A percentile compares a stretch with the other conserved stretches of the same genome.
These are phyloP conservation scores for Heimioporus sp. DNA, from an alignment of 768 basidiomycete species.

Conservation along the genomic window DNA sequence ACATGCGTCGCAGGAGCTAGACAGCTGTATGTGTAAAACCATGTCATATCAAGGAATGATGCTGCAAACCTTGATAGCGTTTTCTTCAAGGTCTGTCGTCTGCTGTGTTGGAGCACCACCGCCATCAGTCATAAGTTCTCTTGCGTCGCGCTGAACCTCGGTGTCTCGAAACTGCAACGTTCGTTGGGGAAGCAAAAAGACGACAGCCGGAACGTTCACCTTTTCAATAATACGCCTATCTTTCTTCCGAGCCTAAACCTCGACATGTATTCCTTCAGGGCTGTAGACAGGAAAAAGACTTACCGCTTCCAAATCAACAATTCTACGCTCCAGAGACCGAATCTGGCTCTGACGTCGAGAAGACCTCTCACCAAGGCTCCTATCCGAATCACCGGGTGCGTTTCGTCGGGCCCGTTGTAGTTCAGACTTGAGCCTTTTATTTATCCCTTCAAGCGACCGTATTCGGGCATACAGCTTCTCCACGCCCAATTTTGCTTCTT, in stretches of 20 bases:
- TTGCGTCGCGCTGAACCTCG: slow-evolving; percentile 15
- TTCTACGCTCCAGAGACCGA: slow-evolving; percentile 5
- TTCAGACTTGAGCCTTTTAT: slow-evolving; percentile 3
- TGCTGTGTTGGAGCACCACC: not conserved
- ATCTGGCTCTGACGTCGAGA: slow-evolving; percentile 3
- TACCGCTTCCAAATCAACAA: slow-evolving; percentile 2
- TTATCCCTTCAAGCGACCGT: slow-evolving; percentile 10
- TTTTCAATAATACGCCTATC: slow-evolving; percentile 16
- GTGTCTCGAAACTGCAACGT: slow-evolving; percentile 10
- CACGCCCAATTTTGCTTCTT: slow-evolving; percentile 2
- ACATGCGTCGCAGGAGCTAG: slow-evolving; percentile 15
- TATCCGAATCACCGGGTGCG: not conserved
- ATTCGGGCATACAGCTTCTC: slow-evolving; percentile 8
- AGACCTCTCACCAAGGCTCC: not conserved
- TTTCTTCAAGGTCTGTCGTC: slow-evolving; percentile 8
- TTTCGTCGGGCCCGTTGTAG: not conserved
- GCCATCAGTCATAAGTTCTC: slow-evolving; percentile 6
- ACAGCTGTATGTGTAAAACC: not conserved
- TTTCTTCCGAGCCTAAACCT: slow-evolving; percentile 8
- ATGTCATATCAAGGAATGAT: not conserved
- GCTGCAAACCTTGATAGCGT: slow-evolving; percentile 7
- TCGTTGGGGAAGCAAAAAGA: not conserved
- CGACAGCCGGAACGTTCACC: not conserved
- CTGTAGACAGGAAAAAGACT: not conserved
- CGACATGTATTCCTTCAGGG: not conserved